phyloP scores from a whole-genome alignment of 768 basidiomycete species.

The Lanmaoa rubissima region DNA sequence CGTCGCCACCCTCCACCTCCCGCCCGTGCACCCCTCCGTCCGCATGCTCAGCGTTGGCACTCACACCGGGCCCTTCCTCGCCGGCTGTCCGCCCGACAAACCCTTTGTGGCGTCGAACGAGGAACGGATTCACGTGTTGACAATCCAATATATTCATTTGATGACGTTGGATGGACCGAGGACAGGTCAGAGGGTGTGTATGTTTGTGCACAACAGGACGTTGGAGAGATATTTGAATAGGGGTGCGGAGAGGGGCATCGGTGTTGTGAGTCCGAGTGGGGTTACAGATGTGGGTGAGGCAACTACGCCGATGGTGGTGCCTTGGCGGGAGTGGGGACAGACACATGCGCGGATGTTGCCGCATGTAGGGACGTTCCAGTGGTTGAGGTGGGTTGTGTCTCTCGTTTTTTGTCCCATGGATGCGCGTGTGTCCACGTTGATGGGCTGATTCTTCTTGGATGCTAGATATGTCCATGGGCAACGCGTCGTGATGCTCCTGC shows the following conservation, averaged over 20 bases:
- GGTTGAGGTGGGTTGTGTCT: constrained; percentile 35
- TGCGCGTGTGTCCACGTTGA: no score
- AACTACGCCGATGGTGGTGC: constrained; percentile 5
- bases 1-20: constrained; percentile 16
- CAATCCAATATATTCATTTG: constrained; percentile 22
- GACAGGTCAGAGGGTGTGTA: constrained; percentile 17
- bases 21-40: constrained; percentile 6
- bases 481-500: constrained; percentile 34
- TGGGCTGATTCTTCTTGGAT: not conserved
- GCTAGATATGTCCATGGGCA: constrained; percentile 43
- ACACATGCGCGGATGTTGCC: constrained; percentile 33
- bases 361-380: constrained; percentile 32
- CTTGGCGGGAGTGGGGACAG: constrained; percentile 42
- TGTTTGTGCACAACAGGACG: constrained; percentile 35
- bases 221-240: constrained; percentile 23
- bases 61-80: constrained; percentile 37
- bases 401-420: no score
- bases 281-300: not conserved
- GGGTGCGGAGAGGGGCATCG: not conserved
- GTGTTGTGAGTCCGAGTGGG: not conserved
- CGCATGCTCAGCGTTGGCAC: constrained; percentile 21
- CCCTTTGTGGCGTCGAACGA: constrained; percentile 29
- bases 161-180: not conserved
- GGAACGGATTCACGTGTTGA: constrained; percentile 22
- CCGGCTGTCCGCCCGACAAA: constrained; percentile 19